Evolutionary conservation across 805 yeast genomes (phyloP), one percentile per base, ranked within the genome.

Genomic region (Candida suzukii): DNA sequence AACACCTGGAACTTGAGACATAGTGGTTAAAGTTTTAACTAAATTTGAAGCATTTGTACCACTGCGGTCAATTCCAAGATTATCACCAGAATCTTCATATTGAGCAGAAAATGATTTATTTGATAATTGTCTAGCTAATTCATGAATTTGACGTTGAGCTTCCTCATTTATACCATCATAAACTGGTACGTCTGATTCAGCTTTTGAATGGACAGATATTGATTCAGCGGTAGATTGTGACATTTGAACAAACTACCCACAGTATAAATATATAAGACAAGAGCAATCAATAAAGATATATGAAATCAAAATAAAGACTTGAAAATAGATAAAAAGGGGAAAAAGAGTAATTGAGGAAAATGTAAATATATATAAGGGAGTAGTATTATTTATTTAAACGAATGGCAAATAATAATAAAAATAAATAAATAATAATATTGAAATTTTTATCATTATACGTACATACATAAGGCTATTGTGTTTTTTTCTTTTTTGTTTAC

Each of bases 1-100:
- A 1, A 65, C 56, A 42, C 80, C 80, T 0, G 77, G 77, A 22
- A 73, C 75, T 39, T 64, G 66, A 3, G 76, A 68, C 76, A 76
- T 70, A 41, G 74, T 67, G 2, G 78, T 61, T 46, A 77, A 58
- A 35, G 64, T 60, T 37, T 61, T 52, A 32, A 64, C 47, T 24
- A 46, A 61, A 46, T 17, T 50, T 4, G 35, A 31, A 12, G 35
- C 35, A 31, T 31, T 31, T 13, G 35, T 31, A 17, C 35, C 35
- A 31, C 22, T 31, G 18, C 35, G 49, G 17, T 17, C 40, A 17
- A 42, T 44, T 26, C 39, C 48, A 33, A 43, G 38, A 22, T 29
- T 38, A 31, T 18, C 17, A n/a, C 28, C 48, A 4, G 12, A 38
- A 32, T 20, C 40, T 28, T 35, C n/a, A n/a, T 37, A 38, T 11